Evolutionary conservation across 441 rosid genomes (phyloP).

Genomic region (Biscutella laevigata): DNA sequence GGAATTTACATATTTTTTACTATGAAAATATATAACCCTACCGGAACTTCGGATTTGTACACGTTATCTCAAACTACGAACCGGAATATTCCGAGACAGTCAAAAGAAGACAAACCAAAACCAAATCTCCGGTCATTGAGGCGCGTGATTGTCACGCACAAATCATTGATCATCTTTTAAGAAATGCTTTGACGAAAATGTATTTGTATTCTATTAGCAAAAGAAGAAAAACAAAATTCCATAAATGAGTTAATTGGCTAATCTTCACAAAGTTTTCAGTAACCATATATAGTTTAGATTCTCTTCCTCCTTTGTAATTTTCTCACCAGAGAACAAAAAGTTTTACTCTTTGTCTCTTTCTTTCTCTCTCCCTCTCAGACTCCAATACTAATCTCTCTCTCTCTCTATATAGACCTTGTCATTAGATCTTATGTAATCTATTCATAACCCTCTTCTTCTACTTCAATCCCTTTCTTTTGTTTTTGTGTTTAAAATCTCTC

Average conservation of each 20-base stretch:
- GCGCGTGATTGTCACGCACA: slow-evolving; percentile 13
- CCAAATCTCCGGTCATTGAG: too few relatives aligned
- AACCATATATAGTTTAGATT: slow-evolving; percentile 27
- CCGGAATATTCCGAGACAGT: not conserved
- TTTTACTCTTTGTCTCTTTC: slow-evolving; percentile 6
- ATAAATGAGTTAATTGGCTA: slow-evolving; percentile 12
- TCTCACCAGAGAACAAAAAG: not conserved
- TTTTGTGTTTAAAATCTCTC: too few relatives aligned
- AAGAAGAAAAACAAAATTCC: slow-evolving; percentile 2
- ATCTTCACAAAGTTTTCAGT: not conserved
- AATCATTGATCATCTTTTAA: slow-evolving; percentile 1
- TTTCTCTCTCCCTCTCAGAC: not conserved
- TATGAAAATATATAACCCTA: too few relatives aligned
- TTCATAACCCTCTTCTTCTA: not conserved
- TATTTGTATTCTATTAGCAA: not conserved
- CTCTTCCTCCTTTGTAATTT: slow-evolving; percentile 12
- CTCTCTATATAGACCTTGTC: not conserved
- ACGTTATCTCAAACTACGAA: not conserved
- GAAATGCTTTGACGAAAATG: slow-evolving; percentile 12
- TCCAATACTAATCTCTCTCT: not conserved
- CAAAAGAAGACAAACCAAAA: slow-evolving; percentile 8
- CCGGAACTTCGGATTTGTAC: too few relatives aligned
- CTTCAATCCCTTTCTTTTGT: not conserved
- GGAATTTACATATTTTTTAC: too few relatives aligned
- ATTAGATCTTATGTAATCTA: slow-evolving; percentile 7